phyloP scores from a whole-genome alignment of 106 monocot species.

The Alisma plantagoaquatica region DNA sequence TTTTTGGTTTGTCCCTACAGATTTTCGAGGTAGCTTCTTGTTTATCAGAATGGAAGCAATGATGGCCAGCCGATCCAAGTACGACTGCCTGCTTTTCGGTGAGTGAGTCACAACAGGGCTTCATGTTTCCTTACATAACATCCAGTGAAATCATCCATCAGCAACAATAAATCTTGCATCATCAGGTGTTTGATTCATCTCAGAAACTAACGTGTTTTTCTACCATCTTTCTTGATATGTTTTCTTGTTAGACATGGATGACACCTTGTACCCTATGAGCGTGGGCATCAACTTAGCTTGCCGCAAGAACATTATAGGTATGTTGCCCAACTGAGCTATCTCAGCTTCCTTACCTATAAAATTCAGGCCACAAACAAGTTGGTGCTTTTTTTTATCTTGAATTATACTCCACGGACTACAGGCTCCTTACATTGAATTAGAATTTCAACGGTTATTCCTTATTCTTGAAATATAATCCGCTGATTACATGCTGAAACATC shows the following conservation, averaged over 20 bases:
- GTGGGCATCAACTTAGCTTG: conserved; percentile 78
- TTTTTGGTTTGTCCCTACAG: too few relatives aligned
- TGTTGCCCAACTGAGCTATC: too few relatives aligned
- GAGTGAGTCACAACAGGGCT: background rate
- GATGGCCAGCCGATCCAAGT: conserved; percentile 25
- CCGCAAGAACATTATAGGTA: conserved; percentile 85
- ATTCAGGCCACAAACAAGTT: too few relatives aligned
- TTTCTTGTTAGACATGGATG: conserved; percentile 77
- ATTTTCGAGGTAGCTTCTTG: background rate
- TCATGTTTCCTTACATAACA: background rate
- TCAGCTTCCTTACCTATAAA: too few relatives aligned
- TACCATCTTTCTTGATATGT: too few relatives aligned
- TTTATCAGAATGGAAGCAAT: conserved; percentile 39
- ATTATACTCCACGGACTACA: too few relatives aligned
- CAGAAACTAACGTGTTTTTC: too few relatives aligned
- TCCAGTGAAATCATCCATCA: background rate
- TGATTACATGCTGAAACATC: conserved; percentile 76
- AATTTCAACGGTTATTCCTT: too few relatives aligned
- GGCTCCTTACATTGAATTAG: too few relatives aligned
- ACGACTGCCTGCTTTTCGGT: conserved; percentile 88
- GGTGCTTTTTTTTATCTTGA: too few relatives aligned
- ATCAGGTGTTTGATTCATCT: background rate
- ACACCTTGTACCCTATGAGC: conserved; percentile 76
- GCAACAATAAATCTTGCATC: background rate
- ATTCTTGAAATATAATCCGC: too few relatives aligned